phyloP scores from a whole-genome alignment of 768 basidiomycete genomes.

The Xerocomellus chrysenteron region DNA sequence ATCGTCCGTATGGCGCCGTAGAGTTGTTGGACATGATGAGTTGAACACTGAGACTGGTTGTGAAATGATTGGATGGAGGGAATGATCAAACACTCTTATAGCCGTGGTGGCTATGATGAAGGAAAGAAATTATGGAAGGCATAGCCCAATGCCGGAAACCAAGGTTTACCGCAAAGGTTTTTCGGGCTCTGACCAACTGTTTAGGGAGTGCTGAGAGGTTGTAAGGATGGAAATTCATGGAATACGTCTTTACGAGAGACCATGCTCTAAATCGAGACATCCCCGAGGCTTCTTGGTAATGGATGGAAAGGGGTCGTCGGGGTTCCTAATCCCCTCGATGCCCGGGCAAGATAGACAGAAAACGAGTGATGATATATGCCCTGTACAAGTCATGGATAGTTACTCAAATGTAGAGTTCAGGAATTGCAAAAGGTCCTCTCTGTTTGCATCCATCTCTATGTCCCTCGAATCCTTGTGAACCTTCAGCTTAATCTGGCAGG shows the following conservation, averaged over 20 bases:
- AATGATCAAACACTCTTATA: not conserved
- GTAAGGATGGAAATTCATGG: not conserved
- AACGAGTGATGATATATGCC: not conserved
- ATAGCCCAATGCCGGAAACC: not conserved
- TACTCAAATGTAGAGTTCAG: slow-evolving; percentile 50
- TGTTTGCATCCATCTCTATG: slow-evolving; percentile 55
- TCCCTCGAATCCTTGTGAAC: slow-evolving; percentile 60
- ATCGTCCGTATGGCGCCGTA: slow-evolving; percentile 55
- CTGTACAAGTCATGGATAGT: not conserved
- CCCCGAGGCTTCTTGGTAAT: not conserved
- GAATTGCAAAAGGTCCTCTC: slow-evolving; percentile 52
- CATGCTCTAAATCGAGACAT: not conserved
- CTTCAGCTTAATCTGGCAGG: slow-evolving; percentile 56
- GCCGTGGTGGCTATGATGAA: not conserved
- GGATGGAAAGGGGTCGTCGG: not conserved
- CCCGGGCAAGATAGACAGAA: not conserved
- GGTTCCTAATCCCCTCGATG: not conserved
- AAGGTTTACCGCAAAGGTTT: not conserved
- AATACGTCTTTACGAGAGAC: not conserved
- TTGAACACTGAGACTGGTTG: not conserved
- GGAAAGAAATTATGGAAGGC: not conserved
- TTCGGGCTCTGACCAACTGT: not conserved
- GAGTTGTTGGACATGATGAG: not conserved
- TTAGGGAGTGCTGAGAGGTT: not conserved
- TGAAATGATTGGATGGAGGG: not conserved